A percentile compares a stretch with the other conserved stretches of the same genome.
Conservation (phyloP, 306 rosid species). For the Quercus glauca region DNA sequence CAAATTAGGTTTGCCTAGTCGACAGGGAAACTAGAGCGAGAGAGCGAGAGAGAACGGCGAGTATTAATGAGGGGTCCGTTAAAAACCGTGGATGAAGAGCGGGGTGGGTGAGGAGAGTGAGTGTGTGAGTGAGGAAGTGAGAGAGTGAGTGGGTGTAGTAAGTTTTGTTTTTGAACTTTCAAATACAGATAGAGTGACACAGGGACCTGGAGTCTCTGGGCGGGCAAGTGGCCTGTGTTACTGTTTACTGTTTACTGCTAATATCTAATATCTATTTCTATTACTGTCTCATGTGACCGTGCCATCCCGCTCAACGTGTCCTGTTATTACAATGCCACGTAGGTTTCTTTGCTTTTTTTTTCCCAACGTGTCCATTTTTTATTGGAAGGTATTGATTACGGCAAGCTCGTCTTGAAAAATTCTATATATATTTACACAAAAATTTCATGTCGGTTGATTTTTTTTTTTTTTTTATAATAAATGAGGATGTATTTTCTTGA, state of each 20-base stretch:
- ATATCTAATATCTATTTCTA: too few species aligned
- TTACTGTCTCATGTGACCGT: neutral
- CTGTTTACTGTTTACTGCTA: neutral
- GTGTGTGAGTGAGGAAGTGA: neutral
- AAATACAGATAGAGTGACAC: slow-evolving; percentile 33
- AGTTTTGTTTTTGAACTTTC: slow-evolving; percentile 55
- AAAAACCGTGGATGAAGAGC: neutral
- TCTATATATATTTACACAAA: too few species aligned
- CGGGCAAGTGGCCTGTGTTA: slow-evolving; percentile 33
- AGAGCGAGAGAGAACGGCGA: neutral
- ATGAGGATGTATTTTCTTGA: accelerated
- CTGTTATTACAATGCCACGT: slow-evolving; percentile 17
- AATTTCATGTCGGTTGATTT: too few species aligned
- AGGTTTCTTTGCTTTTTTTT: too few species aligned
- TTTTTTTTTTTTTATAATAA: too few species aligned
- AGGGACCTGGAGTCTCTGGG: slow-evolving; percentile 16
- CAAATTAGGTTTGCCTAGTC: neutral
- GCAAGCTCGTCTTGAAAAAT: too few species aligned
- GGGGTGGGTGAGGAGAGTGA: neutral
- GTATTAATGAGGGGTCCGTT: slow-evolving; percentile 45
- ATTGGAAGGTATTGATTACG: too few species aligned
- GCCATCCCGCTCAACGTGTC: slow-evolving; percentile 20
- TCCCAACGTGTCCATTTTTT: too few species aligned
- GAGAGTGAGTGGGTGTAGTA: slow-evolving; percentile 12
- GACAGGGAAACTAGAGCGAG: neutral